Base-by-base conservation (phyloP, 306 rosid species). In the Quercus alba region DNA sequence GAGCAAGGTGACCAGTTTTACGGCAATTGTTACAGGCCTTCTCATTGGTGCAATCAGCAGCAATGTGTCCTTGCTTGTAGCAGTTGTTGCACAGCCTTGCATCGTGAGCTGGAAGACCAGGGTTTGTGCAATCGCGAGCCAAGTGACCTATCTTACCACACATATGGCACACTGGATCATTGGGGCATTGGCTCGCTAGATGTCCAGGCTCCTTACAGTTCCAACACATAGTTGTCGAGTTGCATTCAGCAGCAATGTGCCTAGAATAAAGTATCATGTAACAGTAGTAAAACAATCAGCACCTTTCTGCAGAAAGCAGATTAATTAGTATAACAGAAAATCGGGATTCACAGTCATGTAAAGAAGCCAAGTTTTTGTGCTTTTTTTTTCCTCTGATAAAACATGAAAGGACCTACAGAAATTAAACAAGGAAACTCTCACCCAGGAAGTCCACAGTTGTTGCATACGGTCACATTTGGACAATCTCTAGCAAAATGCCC, bases 381-480 rank as follows among this genome's bases (percentile, higher is more conserved):
- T 1, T 7, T 41, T 41, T 38, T 41, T 41, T 41, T 8, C 46
- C 11, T 49, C 54, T 49, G 5, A 12, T 3, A 12, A 49, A 49
- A 49, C 14, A 49, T 12, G 17, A 49, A 49, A 12, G 54, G 54
- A 49, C 13, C 54, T 3, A 49, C 54, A 12, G 4, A 49, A 12
- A 49, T 49, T 49, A 49, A 49, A 49, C 15, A 49, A 12, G 54
- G 54, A 49, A 3, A 49, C 25, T 30, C 82, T 73, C 79, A 82
- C 85, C 82, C 79, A 44, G 79, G 79, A 77, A 77, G 78, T 20
- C 79, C 79, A 9, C 85, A 73, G 72, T 82, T 77, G 79, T 82
- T 72, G 75, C 82, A 73, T 56, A 82, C 76, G 6, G 52, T 72
- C 72, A 77, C 23, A 56, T 82, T 82, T 1, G 75, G 64, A 26